These are phyloP conservation scores for Ophiostoma tasmaniense DNA, from an alignment of 2,329 filamentous ascomycete species.

Conservation along the genomic window DNA sequence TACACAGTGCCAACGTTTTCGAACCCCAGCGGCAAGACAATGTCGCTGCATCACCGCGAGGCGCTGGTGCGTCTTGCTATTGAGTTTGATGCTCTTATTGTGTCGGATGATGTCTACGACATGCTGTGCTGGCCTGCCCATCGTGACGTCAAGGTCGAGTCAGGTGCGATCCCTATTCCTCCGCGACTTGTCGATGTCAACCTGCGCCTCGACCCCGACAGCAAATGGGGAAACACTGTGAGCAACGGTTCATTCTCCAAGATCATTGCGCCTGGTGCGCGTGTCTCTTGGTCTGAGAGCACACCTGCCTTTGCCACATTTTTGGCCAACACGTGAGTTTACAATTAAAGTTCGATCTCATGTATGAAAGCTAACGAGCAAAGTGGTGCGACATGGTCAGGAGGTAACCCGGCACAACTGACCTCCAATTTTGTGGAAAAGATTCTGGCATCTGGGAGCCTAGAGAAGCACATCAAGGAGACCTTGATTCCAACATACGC, in stretches of 20 bases:
- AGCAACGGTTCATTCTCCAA: constrained; percentile 64
- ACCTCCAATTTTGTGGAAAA: constrained; percentile 32
- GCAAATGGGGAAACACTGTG: constrained; percentile 54
- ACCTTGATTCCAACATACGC: constrained; percentile 30
- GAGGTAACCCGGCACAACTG: constrained; percentile 26
- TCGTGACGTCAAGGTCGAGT: constrained; percentile 28
- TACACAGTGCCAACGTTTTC: constrained; percentile 63
- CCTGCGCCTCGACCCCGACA: constrained; percentile 43
- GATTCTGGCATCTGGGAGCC: constrained; percentile 41
- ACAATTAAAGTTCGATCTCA: background rate
- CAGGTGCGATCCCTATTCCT: constrained; percentile 18
- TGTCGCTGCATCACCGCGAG: constrained; percentile 48
- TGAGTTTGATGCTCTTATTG: constrained; percentile 54
- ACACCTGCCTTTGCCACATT: constrained; percentile 48
- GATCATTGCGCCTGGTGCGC: constrained; percentile 52
- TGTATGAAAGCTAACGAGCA: background rate
- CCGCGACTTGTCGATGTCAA: constrained; percentile 53
- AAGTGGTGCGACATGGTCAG: constrained; percentile 25
- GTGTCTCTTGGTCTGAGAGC: constrained; percentile 26
- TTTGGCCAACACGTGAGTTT: constrained; percentile 31
- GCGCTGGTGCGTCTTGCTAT: constrained; percentile 52
- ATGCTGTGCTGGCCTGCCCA: constrained; percentile 49
- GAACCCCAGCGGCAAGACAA: constrained; percentile 59
- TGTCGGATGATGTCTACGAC: constrained; percentile 67
- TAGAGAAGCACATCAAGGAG: constrained; percentile 45